These are phyloP conservation scores for Colletotrichum agaves DNA, from an alignment of 2,329 filamentous ascomycete genomes.

Conservation along the genomic window DNA sequence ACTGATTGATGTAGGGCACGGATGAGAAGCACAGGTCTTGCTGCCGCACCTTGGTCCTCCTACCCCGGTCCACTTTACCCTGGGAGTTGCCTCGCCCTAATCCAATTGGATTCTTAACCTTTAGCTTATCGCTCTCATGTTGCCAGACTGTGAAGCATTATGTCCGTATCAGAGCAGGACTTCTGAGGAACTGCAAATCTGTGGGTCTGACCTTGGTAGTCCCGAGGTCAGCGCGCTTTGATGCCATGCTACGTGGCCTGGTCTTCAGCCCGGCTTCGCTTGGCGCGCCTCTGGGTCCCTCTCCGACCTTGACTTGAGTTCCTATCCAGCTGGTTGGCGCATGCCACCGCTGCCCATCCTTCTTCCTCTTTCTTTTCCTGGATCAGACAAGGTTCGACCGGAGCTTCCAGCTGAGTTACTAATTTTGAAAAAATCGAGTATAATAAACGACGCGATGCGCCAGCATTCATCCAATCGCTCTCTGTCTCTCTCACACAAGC, in stretches of 20 bases:
- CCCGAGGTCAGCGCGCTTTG: constrained; percentile 16
- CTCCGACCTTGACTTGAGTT: not conserved
- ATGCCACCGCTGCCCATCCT: not conserved
- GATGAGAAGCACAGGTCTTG: not conserved
- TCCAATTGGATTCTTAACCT: constrained; percentile 15
- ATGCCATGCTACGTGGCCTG: constrained; percentile 5
- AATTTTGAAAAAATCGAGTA: constrained; percentile 4
- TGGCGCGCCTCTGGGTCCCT: not conserved
- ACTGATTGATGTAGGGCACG: no score
- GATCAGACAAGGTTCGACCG: not conserved
- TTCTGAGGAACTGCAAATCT: no score
- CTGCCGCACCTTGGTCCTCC: not conserved
- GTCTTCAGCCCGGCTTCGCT: constrained; percentile 10
- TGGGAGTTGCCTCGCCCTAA: not conserved
- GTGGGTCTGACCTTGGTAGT: not conserved
- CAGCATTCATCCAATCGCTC: not conserved
- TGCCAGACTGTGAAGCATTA: not conserved
- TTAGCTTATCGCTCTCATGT: constrained; percentile 16
- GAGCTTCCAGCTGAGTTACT: not conserved
- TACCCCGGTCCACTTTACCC: not conserved
- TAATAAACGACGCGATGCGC: constrained; percentile 15
- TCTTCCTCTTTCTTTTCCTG: not conserved
- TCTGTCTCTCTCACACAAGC: not conserved
- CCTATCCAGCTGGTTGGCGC: not conserved
- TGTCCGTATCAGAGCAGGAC: not conserved